Base-by-base conservation (phyloP, 2,329 filamentous ascomycete species). In the Penicillium sp. region DNA sequence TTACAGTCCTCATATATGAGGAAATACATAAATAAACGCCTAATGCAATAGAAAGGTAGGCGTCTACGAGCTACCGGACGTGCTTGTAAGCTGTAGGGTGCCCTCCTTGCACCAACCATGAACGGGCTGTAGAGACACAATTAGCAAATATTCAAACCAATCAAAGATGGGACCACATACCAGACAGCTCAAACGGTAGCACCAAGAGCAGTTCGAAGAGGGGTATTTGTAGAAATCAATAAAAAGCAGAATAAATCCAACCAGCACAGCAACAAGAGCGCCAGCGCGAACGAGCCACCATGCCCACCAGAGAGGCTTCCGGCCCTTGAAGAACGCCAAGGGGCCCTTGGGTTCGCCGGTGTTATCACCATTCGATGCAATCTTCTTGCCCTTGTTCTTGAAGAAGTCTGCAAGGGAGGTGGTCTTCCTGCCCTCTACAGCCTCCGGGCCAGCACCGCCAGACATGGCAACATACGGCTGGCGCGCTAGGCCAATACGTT, bases 291-390 rank as follows among this genome's bases (percentile, higher is more conserved):
- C 83, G 23, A 96, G 76, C 93, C 93, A 98, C 95, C 95, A 99
- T 6, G 80, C 89, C 95, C 95, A 99, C 95, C 95, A 99, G 8
- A 96, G 81, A 23, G 90, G 89, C 73, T 96, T 96, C 19, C 95
- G 85, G 21, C 91, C 92, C 73, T 93, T 93, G 79, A 98, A 98
- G 77, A 97, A 97, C 6, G 86, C 87, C 0, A 85, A 62, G 0
- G 67, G 69, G 31, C 61, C 62, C 7, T 53, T 58, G 10, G 46
- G n/a, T n/a, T 51, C 11, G n/a, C 43, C 47, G 23, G 47, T 4
- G n/a, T 55, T 31, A 10, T 50, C 51, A 21, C 53, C 48, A 3
- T 61, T 53, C 10, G 53, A 55, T 8, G 61, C 58, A 9, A 61
- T 51, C 46, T 63, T 60, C 85, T 86, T 72, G 89, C 92, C 43